Percentiles rank a stretch among this genome's conserved stretches.
Evolutionary conservation across 352 stramenopile genomes (phyloP).

Genomic region (Elongisporangium senticosum): DNA sequence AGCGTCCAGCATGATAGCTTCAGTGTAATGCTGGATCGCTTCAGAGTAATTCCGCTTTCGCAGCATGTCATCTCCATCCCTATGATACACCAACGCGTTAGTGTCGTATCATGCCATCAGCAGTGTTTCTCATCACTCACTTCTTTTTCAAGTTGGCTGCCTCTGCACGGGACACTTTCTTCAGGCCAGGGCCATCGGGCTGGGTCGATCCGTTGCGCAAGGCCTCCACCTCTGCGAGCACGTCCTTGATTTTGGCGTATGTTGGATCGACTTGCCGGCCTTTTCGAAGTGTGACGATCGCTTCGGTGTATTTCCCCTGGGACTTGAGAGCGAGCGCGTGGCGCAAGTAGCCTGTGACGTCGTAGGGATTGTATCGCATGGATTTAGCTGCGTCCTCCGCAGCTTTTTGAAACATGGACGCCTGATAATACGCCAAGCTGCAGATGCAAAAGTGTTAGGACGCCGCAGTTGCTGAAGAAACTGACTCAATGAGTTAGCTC

Average conservation of each 20-base stretch:
- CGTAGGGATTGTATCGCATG: slow-evolving; percentile 91
- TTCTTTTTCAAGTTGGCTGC: slow-evolving; percentile 25
- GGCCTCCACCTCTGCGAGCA: slow-evolving; percentile 46
- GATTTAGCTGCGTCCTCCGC: slow-evolving; percentile 84
- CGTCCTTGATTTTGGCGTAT: slow-evolving; percentile 51
- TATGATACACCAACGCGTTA: background rate
- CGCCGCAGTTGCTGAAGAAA: background rate
- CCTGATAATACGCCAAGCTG: slow-evolving; percentile 69
- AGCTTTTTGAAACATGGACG: slow-evolving; percentile 75
- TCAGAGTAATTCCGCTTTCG: slow-evolving; percentile 43
- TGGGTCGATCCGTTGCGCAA: slow-evolving; percentile 14
- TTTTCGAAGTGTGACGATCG: slow-evolving; percentile 54
- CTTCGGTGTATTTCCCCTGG: slow-evolving; percentile 70
- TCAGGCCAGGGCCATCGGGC: slow-evolving; percentile 1
- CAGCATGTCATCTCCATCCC: slow-evolving; percentile 38
- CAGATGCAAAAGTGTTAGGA: background rate
- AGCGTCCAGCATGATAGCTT: slow-evolving; percentile 38
- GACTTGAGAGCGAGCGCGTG: slow-evolving; percentile 88
- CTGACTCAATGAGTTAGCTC: background rate
- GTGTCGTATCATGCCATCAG: no score
- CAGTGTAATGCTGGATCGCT: slow-evolving; percentile 40
- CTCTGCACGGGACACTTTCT: slow-evolving; percentile 19
- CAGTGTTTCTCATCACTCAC: slow-evolving; percentile 6
- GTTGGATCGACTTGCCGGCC: slow-evolving; percentile 70
- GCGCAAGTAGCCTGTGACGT: slow-evolving; percentile 91